Conservation (phyloP, 31 red algal genomes). For the Asparagopsis taxiformis region DNA sequence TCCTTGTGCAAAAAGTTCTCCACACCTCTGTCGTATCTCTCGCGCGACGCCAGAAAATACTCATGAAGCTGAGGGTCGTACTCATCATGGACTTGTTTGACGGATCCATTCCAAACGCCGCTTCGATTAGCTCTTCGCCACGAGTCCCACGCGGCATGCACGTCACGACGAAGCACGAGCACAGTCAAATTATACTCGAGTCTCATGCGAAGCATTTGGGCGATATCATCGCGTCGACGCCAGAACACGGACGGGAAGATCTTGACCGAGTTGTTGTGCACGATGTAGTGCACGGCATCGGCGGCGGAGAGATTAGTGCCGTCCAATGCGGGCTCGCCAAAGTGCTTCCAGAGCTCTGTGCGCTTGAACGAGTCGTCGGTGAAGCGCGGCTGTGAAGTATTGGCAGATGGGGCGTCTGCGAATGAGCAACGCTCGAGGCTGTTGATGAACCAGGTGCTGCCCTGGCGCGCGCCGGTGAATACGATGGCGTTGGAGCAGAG, state of each 20-base stretch:
- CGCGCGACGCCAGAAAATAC: slow-evolving; percentile 11
- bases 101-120: slow-evolving; percentile 4
- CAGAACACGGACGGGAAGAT: slow-evolving; percentile 33
- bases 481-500: slow-evolving; percentile 1
- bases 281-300: slow-evolving; percentile 15
- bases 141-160: slow-evolving; percentile 22
- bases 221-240: slow-evolving; percentile 5
- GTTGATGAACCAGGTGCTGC: slow-evolving; percentile 23
- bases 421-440: slow-evolving; percentile 14
- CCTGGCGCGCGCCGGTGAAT: slow-evolving; percentile 14
- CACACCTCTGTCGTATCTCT: slow-evolving; percentile 16
- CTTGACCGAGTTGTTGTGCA: slow-evolving; percentile 2
- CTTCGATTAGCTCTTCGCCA: neutral
- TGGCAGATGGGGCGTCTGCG: neutral
- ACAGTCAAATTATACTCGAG: slow-evolving; percentile 1
- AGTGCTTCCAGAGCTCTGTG: slow-evolving; percentile 34
- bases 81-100: neutral
- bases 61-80: neutral
- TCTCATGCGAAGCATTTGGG: neutral
- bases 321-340: slow-evolving; percentile 6
- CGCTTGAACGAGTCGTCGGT: slow-evolving; percentile 3
- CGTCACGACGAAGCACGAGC: slow-evolving; percentile 11
- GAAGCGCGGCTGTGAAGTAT: neutral
- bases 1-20: slow-evolving; percentile 3
- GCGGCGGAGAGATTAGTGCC: neutral